Base-by-base conservation (phyloP, 371 early-diverging fungal genomes). In the Actinomortierella ambigua region DNA sequence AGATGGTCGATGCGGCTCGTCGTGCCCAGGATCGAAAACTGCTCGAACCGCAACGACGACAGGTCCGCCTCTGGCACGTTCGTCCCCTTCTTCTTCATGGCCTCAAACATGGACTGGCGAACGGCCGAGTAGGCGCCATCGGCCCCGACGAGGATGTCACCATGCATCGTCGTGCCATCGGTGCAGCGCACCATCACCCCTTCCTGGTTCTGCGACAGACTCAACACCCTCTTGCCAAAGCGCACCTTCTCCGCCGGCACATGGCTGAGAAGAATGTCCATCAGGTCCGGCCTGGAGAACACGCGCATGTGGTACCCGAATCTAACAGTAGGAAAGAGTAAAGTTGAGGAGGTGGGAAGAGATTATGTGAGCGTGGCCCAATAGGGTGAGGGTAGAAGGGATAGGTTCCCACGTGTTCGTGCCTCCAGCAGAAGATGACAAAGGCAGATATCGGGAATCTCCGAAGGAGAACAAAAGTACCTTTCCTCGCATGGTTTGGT, bases 71-170 rank as follows among this genome's bases (percentile, higher is more conserved):
- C 44, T 18, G 68, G 68, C 4, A 67, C 8, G 6, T 1, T 6
- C 11, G 54, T 42, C 0, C 68, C 62, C 47, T 61, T 40, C 0
- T 39, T 46, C 24, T 34, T 40, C 68, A 67, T 61, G 39, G 20
- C 39, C 13, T 61, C 23, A 57, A 64, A 69, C 17, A 69, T 34
- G n/a, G 43, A 34, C 20, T 69, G 69, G 2, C 69, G 69, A 20
- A 64, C 48, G 4, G 64, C 64, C 0, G 69, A 69, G 34, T 69
- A 69, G 28, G 69, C 63, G 0, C 69, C 69, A 55, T 69, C 69
- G 2, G 65, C 64, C 0, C 69, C 69, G 23, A 69, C 60, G 29
- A 69, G 53, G 34, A 69, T 63, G 27, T 69, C 65, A n/a, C 57
- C 64, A 0, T 53, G 39, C 22, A 42, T 57, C 18, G 53, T 28